Percentiles rank a stretch among this genome's conserved stretches.
phyloP scores from a whole-genome alignment of 345 rosid genomes.

The Anastatica hierochuntica region DNA sequence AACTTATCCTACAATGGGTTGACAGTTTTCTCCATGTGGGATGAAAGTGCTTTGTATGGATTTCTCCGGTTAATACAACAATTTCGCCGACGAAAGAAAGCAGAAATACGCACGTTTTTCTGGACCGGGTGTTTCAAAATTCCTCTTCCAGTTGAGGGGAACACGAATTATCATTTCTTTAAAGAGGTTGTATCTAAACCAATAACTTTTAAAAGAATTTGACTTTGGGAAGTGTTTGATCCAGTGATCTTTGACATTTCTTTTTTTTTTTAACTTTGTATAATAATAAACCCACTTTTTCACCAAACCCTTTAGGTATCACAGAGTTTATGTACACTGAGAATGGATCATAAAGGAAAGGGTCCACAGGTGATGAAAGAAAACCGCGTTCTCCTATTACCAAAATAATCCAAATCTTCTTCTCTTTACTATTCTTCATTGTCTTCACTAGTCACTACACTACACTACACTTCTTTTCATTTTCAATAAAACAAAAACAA shows the following conservation, averaged over 20 bases:
- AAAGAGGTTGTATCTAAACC: no score
- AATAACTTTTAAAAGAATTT: no score
- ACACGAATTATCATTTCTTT: no score
- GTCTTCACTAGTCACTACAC: conserved; percentile 15
- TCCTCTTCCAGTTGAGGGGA: no score
- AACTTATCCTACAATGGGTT: no score
- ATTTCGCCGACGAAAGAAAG: no score
- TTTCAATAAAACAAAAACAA: not conserved
- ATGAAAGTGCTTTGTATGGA: no score
- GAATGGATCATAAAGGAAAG: conserved; percentile 3
- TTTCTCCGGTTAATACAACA: no score
- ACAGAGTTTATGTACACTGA: conserved; percentile 18
- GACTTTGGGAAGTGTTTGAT: not conserved
- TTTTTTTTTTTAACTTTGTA: no score
- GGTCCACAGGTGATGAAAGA: conserved; percentile 20
- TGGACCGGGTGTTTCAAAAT: no score
- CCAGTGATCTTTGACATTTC: conserved; percentile 17
- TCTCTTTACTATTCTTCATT: not conserved
- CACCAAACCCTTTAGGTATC: conserved; percentile 19
- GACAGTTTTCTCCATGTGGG: no score
- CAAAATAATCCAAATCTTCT: conserved; percentile 8
- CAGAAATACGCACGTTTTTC: no score
- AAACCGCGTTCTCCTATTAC: conserved; percentile 26
- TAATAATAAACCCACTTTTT: conserved; percentile 10
- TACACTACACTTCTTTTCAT: conserved; percentile 10